Base-by-base conservation (phyloP, 495 filamentous ascomycete genomes). In the Penicillium diatomitis region DNA sequence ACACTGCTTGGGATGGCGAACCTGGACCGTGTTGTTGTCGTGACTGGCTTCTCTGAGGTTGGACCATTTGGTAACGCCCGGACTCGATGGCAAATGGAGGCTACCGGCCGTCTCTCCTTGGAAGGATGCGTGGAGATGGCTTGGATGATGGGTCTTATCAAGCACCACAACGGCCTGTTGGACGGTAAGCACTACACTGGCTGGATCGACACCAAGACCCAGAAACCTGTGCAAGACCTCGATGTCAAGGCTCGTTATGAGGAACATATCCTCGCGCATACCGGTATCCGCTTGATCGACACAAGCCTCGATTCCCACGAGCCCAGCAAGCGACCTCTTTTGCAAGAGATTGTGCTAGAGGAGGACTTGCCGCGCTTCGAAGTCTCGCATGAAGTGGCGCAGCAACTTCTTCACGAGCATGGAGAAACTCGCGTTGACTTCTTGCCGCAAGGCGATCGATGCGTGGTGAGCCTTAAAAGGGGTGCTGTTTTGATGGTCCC, bases 81-180 rank as follows among this genome's bases (percentile, higher is more conserved):
- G 49, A 98, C 92, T 35, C 82, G 92, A 31, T 98, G 92, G 92
- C 89, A 98, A 69, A 98, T 97, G 90, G 92, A 98, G 68, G 89
- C 92, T 8, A 80, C 90, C 55, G 92, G 92, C 56, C 76, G 92
- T 59, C 97, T 98, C 73, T 96, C 92, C 10, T 81, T 97, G 20
- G 92, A 97, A 67, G 92, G 92, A n/a, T 97, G 92, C 61, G 84
- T 98, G 48, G 92, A 98, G 68, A 97, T 98, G 92, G 89, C 92
- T 29, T 98, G 92, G 92, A 87, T 98, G 62, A 98, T 97, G 92
- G 92, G 92, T 48, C 83, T 97, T 47, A 97, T 98, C 69, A 95
- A 86, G 72, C 92, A 98, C 65, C 87, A 95, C 72, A 96, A 96
- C 55, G 92, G 92, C 9, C 87, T 88, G 6, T 82, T 98, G 62